A percentile compares a stretch with the other conserved stretches of the same genome.
Evolutionary conservation across 768 basidiomycete species (phyloP).

Genomic region (Pleurotus platypus): DNA sequence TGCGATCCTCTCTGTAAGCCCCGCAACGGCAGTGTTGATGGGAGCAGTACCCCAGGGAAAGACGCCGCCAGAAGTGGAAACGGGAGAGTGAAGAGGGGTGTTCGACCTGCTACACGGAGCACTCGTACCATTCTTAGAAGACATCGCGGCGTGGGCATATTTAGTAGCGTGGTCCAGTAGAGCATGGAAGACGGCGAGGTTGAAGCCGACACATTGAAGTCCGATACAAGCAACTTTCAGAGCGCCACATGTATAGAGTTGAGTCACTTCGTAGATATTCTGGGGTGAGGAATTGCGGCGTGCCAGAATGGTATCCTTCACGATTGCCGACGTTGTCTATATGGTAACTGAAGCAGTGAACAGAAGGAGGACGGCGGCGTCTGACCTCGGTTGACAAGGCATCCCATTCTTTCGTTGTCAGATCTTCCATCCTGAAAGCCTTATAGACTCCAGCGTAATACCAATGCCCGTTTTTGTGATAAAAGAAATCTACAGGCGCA

Average conservation of each 20-base stretch:
- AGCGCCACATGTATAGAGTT: conserved; percentile 71
- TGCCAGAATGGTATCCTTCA: conserved; percentile 68
- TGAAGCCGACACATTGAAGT: conserved; percentile 77
- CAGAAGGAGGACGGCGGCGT: neutral
- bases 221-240: conserved; percentile 72
- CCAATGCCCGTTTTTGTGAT: conserved; percentile 76
- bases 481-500: conserved; percentile 63
- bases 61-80: conserved; percentile 12
- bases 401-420: conserved; percentile 68
- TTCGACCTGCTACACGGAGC: conserved; percentile 32
- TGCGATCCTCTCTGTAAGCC: conserved; percentile 1
- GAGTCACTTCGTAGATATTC: conserved; percentile 69
- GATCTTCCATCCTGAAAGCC: conserved; percentile 59
- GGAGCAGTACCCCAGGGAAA: conserved; percentile 3
- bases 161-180: conserved; percentile 62
- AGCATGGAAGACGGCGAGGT: conserved; percentile 57
- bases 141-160: conserved; percentile 23
- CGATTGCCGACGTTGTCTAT: conserved; percentile 61
- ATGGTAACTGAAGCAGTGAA: conserved; percentile 8
- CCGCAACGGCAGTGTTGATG: neutral
- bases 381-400: conserved; percentile 60
- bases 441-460: conserved; percentile 83
- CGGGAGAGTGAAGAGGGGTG: conserved; percentile 75
- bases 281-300: conserved; percentile 78
- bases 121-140: neutral